A percentile compares a stretch with the other conserved stretches of the same genome.
These are phyloP conservation scores for Cystobasidium pallidum DNA, from an alignment of 1,284 basidiomycete species.

Conservation along the genomic window DNA sequence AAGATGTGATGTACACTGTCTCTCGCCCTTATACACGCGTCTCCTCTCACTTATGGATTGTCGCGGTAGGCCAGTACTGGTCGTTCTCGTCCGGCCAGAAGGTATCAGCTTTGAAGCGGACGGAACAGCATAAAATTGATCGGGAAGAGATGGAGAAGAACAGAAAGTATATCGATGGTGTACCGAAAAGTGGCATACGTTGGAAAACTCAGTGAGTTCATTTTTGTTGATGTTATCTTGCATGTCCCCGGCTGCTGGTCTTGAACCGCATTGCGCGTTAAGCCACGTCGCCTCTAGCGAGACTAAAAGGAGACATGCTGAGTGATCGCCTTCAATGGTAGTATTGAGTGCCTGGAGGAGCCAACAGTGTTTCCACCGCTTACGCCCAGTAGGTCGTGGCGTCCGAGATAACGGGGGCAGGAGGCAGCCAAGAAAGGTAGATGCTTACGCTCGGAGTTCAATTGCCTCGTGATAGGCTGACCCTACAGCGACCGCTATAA, in stretches of 20 bases:
- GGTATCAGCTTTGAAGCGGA: background rate
- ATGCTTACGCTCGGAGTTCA: too few relatives aligned
- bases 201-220: constrained; percentile 4
- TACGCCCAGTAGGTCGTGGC: constrained; percentile 1
- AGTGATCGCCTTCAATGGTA: background rate
- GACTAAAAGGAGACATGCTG: too few relatives aligned
- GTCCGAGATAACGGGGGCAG: constrained; percentile 1
- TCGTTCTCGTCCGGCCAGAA: background rate
- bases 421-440: constrained; percentile 8
- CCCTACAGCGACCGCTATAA: too few relatives aligned
- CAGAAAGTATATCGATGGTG: background rate
- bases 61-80: background rate
- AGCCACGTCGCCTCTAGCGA: too few relatives aligned
- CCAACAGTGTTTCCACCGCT: constrained; percentile 5
- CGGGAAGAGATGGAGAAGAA: background rate
- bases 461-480: too few relatives aligned
- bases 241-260: too few relatives aligned
- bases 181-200: background rate
- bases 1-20: too few relatives aligned
- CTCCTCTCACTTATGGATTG: background rate
- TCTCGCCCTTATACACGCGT: background rate
- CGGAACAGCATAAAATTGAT: background rate
- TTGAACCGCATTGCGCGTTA: too few relatives aligned
- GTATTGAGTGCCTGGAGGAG: constrained; percentile 14
- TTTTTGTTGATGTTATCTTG: too few relatives aligned